Percentiles rank a stretch among this genome's conserved stretches.
These are phyloP conservation scores for Elsinoe fawcettii DNA, from an alignment of 2,329 filamentous ascomycete genomes.

Conservation along the genomic window DNA sequence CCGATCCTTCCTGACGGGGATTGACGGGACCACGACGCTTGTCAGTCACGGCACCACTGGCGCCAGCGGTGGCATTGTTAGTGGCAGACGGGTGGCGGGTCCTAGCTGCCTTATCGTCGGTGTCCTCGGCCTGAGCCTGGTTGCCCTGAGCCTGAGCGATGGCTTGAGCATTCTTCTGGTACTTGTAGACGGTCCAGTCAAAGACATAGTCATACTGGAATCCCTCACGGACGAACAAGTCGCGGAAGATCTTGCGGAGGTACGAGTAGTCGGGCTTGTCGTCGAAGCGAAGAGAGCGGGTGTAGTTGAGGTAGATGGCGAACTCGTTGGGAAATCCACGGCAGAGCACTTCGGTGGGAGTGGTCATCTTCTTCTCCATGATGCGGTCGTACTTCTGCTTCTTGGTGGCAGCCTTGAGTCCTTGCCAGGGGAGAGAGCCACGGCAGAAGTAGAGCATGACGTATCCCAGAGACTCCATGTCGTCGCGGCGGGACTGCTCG, in stretches of 20 bases:
- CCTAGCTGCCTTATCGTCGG: conserved; percentile 67
- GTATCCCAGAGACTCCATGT: conserved; percentile 98
- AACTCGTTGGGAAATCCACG: conserved; percentile 99
- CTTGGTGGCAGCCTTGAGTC: conserved; percentile 95
- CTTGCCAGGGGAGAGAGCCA: conserved; percentile 97
- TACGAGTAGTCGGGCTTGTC: conserved; percentile 99
- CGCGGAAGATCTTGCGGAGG: conserved; percentile 99
- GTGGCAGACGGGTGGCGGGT: conserved; percentile 49
- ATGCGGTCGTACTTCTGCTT: conserved; percentile 99
- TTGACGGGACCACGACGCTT: conserved; percentile 68
- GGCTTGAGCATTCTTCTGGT: conserved; percentile 97
- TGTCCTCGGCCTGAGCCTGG: conserved; percentile 57
- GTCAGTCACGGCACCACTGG: conserved; percentile 49
- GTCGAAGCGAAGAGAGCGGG: conserved; percentile 93
- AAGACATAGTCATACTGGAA: conserved; percentile 99
- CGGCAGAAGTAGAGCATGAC: conserved; percentile 99
- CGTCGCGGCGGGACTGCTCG: conserved; percentile 96
- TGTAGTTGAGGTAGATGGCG: conserved; percentile 99
- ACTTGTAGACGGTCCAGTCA: conserved; percentile 99
- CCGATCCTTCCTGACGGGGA: conserved; percentile 77
- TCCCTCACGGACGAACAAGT: conserved; percentile 95
- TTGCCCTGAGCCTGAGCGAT: conserved; percentile 73
- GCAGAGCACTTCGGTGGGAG: conserved; percentile 95
- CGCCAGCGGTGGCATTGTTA: conserved; percentile 56
- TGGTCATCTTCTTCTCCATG: conserved; percentile 99